Evolutionary conservation across 805 yeast species (phyloP), one percentile per base, ranked within the genome.

Genomic region (Yarrowia sp.): DNA sequence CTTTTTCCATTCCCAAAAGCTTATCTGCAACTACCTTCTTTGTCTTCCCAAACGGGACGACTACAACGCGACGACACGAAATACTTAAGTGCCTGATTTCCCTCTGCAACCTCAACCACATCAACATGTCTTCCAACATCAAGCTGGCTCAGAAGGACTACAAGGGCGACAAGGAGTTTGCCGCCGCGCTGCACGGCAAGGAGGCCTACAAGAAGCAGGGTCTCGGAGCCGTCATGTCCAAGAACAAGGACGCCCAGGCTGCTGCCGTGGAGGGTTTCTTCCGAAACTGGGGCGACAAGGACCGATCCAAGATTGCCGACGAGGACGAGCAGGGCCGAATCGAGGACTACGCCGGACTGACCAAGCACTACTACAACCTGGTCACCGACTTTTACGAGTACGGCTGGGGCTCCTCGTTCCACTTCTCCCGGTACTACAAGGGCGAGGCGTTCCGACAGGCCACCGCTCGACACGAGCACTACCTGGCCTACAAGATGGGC

Each of bases 341-440:
- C 70, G 85, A 84, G 47, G 97, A 93, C 79, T 94, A 94, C 82
- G 90, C 96, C 69, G 88, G 89, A 72, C 85, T 92, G 74, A 95
- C 99, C 67, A 93, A 91, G 78, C 96, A 95, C 77, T 94, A 94
- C 84, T 94, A 94, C 83, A 95, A 95, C 81, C 87, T 94, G 77
- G 98, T 91, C 63, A 95, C 99, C 36, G 99, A 94, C 80, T 95
- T 95, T 76, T 95, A 95, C 84, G 99, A 95, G 82, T 94, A 95
- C 79, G 99, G 99, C 63, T 95, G 99, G 99, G 99, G 99, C 72
- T 85, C 97, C 17, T 91, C 97, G 15, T 95, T 95, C 91, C 99
- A 95, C 80, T 95, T 95, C 79, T 91, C 96, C 49, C 87, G 97
- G 75, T 95, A 89, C 82, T 94, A 91, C 83, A 84, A 83, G 76